Percentiles rank a stretch among this genome's conserved stretches.
These are phyloP conservation scores for Cyberlindnera xylosilytica DNA, from an alignment of 805 yeast genomes.

Conservation along the genomic window DNA sequence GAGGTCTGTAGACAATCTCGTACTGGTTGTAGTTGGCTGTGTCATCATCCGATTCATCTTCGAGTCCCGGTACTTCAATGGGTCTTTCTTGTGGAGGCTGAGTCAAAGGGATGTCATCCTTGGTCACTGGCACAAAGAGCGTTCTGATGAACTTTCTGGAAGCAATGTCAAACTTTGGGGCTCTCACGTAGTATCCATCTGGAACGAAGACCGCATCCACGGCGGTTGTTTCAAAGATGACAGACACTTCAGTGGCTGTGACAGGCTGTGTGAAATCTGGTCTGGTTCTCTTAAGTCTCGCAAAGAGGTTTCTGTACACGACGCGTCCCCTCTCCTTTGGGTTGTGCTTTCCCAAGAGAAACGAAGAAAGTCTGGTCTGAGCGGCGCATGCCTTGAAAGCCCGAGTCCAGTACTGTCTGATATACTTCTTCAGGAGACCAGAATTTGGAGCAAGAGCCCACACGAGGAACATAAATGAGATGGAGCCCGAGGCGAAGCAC, in stretches of 20 bases:
- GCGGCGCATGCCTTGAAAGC: constrained; percentile 55
- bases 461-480: background rate
- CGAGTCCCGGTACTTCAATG: constrained; percentile 36
- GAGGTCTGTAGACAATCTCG: constrained; percentile 84
- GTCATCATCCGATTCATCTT: constrained; percentile 40
- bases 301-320: constrained; percentile 48
- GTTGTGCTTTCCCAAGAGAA: constrained; percentile 59
- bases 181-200: constrained; percentile 80
- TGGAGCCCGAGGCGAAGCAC: background rate
- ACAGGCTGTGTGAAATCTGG: constrained; percentile 64
- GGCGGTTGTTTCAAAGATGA: constrained; percentile 38
- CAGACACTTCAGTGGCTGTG: constrained; percentile 41
- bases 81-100: too few species aligned
- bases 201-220: constrained; percentile 64
- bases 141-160: constrained; percentile 60
- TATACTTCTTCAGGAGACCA: constrained; percentile 31
- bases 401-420: constrained; percentile 56
- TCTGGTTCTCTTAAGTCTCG: constrained; percentile 37
- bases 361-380: constrained; percentile 73
- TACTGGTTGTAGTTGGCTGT: constrained; percentile 45
- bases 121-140: constrained; percentile 80
- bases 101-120: constrained; percentile 64
- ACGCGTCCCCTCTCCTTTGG: constrained; percentile 70
- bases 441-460: background rate
- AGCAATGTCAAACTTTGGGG: constrained; percentile 79